Percentiles rank a stretch among this genome's conserved stretches.
phyloP scores from a whole-genome alignment of 208 protist genomes.

The Leptomonas pyrrhocoris region DNA sequence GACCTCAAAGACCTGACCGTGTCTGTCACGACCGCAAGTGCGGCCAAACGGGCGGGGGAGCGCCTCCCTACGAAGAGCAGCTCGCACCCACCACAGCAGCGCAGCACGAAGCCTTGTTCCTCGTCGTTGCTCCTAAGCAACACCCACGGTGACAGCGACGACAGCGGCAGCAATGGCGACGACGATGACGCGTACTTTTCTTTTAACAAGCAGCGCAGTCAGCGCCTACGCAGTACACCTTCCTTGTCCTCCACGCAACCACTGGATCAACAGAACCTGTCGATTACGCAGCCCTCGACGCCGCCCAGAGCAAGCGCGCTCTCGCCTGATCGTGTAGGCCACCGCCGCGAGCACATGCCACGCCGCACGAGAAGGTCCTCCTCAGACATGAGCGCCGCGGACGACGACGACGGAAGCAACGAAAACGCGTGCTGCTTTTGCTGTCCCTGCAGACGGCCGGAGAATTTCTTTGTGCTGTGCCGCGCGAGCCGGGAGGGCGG shows the following conservation, averaged over 20 bases:
- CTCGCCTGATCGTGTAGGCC: background rate
- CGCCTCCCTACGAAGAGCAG: conserved; percentile 13
- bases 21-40: background rate
- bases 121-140: background rate
- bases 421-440: conserved; percentile 45
- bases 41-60: conserved; percentile 24
- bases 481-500: conserved; percentile 4
- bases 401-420: conserved; percentile 15
- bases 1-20: background rate
- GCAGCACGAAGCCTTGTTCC: background rate
- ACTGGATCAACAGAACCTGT: conserved; percentile 2
- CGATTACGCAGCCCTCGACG: background rate
- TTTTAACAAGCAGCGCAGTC: conserved; percentile 23
- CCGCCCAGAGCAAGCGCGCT: background rate
- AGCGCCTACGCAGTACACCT: background rate
- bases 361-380: conserved; percentile 1
- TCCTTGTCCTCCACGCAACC: conserved; percentile 7
- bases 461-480: conserved; percentile 44
- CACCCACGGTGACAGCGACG: background rate
- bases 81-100: conserved; percentile 8
- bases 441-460: conserved; percentile 48
- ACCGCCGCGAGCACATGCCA: background rate
- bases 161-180: conserved; percentile 16
- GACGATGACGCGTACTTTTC: conserved; percentile 34
- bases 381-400: background rate